phyloP scores from a whole-genome alignment of 2,329 filamentous ascomycete genomes.

The Penicillium psychrosexuale region DNA sequence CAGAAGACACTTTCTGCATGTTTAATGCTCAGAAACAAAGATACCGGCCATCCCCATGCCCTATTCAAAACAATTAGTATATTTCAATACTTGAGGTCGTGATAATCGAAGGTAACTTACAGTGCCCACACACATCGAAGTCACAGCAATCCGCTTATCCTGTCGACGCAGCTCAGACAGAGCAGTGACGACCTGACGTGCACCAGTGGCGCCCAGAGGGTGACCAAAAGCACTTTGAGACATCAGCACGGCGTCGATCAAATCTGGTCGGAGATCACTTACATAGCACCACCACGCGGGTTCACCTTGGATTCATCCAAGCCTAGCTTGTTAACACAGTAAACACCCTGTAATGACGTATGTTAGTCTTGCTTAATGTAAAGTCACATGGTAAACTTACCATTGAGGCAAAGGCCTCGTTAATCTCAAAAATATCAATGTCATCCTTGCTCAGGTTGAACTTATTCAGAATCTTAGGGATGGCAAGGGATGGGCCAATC shows the following conservation, averaged over 20 bases:
- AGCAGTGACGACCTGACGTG: conserved; percentile 82
- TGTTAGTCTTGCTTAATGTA: background rate
- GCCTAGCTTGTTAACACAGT: conserved; percentile 79
- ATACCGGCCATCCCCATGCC: conserved; percentile 79
- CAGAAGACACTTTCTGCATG: background rate
- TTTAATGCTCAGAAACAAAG: conserved; percentile 78
- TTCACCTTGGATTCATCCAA: conserved; percentile 82
- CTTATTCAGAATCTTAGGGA: conserved; percentile 81
- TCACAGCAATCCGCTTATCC: conserved; percentile 76
- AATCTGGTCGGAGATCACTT: conserved; percentile 17
- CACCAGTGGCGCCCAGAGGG: conserved; percentile 85
- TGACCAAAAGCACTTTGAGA: conserved; percentile 72
- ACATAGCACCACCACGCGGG: conserved; percentile 86
- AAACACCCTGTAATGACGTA: conserved; percentile 66
- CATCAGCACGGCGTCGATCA: conserved; percentile 8
- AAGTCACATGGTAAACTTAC: conserved; percentile 15
- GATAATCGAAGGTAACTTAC: conserved; percentile 50
- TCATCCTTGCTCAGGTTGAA: conserved; percentile 62
- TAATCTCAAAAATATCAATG: conserved; percentile 51
- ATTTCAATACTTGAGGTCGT: background rate
- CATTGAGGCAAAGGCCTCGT: conserved; percentile 83
- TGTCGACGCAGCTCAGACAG: conserved; percentile 80
- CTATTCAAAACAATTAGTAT: conserved; percentile 19
- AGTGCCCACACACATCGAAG: conserved; percentile 91
- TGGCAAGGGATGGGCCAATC: conserved; percentile 84